These are phyloP conservation scores for Trametes meyenii DNA, from an alignment of 768 basidiomycete genomes.

Conservation along the genomic window DNA sequence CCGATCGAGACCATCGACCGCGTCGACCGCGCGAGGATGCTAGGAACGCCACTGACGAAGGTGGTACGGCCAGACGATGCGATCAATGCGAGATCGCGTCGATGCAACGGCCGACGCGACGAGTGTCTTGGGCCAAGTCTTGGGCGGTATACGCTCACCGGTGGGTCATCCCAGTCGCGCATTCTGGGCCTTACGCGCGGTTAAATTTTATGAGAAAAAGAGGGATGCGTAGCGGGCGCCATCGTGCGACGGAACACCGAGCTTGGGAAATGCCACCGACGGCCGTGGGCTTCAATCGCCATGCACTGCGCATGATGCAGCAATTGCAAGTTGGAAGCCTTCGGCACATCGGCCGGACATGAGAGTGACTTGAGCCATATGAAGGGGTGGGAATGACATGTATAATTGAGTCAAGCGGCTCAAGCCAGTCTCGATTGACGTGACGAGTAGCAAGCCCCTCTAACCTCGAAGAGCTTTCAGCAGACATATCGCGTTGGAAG, in stretches of 20 bases:
- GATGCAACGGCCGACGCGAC: constrained; percentile 3
- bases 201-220: not conserved
- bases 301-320: not conserved
- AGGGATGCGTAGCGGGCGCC: not conserved
- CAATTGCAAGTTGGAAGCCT: not conserved
- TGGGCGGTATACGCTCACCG: no score
- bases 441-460: no score
- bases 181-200: not conserved
- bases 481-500: no score
- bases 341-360: not conserved
- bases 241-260: constrained; percentile 1
- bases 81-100: not conserved
- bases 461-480: no score
- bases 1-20: not conserved
- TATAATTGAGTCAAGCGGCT: no score
- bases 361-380: not conserved
- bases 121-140: not conserved
- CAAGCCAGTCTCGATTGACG: no score
- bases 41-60: constrained; percentile 12
- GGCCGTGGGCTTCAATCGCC: constrained; percentile 2
- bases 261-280: constrained; percentile 3
- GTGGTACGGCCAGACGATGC: not conserved
- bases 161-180: not conserved
- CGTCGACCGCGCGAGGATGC: not conserved
- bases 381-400: no score